Conservation (phyloP, 2,329 filamentous ascomycete species). For the Pseudonectria buxi region DNA sequence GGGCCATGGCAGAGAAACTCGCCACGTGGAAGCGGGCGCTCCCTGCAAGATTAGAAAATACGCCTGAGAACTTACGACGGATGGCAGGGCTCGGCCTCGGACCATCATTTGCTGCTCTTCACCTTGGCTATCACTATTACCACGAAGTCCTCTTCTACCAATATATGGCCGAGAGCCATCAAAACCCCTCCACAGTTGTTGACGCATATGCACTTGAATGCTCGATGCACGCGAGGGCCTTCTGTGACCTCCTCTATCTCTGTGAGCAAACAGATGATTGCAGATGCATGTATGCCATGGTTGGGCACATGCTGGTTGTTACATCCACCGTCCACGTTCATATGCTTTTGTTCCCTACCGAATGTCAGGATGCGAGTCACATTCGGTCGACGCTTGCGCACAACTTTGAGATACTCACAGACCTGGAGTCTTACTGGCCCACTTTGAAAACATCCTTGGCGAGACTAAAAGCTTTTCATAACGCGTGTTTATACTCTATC, state of each 20-base stretch:
- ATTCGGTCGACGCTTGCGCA: background rate
- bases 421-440: background rate
- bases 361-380: background rate
- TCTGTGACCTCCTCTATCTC: conserved; percentile 2
- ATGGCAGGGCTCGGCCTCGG: background rate
- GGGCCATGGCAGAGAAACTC: background rate
- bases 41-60: background rate
- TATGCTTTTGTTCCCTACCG: conserved; percentile 1
- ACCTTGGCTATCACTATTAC: conserved; percentile 4
- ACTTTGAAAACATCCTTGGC: background rate
- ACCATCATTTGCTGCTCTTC: conserved; percentile 1
- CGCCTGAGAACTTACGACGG: background rate
- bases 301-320: conserved; percentile 3
- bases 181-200: background rate
- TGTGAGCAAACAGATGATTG: background rate
- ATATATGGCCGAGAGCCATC: conserved; percentile 2
- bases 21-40: background rate
- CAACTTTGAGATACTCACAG: conserved; percentile 2
- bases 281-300: conserved; percentile 2
- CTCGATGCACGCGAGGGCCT: background rate
- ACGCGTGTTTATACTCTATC: conserved; percentile 1
- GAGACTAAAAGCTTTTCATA: conserved; percentile 1
- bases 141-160: conserved; percentile 4
- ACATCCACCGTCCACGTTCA: conserved; percentile 4
- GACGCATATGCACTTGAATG: background rate